Base-by-base conservation (phyloP, 2,329 filamentous ascomycete genomes). In the Zymoseptoria tritici region DNA sequence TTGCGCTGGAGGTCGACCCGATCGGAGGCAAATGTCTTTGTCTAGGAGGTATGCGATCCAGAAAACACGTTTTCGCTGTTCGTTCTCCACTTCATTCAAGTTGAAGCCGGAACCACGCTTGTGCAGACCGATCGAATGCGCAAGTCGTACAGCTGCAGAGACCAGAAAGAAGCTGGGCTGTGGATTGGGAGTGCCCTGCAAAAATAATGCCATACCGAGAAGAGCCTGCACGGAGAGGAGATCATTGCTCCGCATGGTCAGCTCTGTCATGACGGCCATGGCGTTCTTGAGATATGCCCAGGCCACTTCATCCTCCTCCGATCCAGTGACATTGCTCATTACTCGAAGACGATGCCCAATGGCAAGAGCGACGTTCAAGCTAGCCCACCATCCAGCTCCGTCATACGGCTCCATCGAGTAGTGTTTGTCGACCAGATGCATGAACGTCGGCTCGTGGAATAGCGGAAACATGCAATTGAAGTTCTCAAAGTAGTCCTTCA, bases 391-490 rank as follows among this genome's bases (percentile, higher is more conserved):
- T 2, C 94, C 94, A 5, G 91, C 95, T 26, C 93, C 92, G 72
- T 96, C 87, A 66, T 97, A 97, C 0, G 93, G 93, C 66, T 97
- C 90, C 55, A 86, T 80, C 0, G 91, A 95, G 75, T 97, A 99
- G 72, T 97, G 93, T 67, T 89, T 86, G 71, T 97, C 91, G 31
- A 97, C 91, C 4, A 97, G 80, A 71, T 97, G 92, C 91, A 97
- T 97, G 72, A 99, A 99, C 0, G 94, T 97, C 1, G 93, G 92
- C 73, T 97, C 92, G 74, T 99, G 94, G 71, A 96, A 99, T 3
- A 99, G 80, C 5, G 94, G 94, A 71, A 97, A 96, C 84, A 97
- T 93, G 84, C 91, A 94, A 78, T 99, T 99, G 81, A 99, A 97
- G 76, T 97, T 97, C 70, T 96, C 90, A 67, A 99, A 99, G 71